Evolutionary conservation across 768 basidiomycete species (phyloP).

Genomic region (Boletales sp.): DNA sequence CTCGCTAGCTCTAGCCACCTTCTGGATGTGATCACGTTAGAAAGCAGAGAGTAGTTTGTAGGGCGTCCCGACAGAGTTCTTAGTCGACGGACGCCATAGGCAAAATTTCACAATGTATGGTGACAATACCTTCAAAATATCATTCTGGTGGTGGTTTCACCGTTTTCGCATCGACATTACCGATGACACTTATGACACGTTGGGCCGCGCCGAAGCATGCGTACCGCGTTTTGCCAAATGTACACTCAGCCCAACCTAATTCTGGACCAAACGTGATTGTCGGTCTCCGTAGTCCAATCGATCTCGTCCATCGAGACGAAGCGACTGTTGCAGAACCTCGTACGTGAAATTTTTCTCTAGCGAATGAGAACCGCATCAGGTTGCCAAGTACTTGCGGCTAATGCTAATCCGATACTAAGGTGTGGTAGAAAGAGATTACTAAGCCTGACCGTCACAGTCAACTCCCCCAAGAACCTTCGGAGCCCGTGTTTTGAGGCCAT

Average conservation of each 20-base stretch:
- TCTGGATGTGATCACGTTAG: no score
- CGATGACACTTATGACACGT: constrained; percentile 66
- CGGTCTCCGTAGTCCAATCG: constrained; percentile 65
- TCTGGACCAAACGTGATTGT: constrained; percentile 53
- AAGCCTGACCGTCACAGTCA: no score
- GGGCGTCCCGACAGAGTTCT: constrained; percentile 84
- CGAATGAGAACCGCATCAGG: constrained; percentile 69
- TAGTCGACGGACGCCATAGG: constrained; percentile 94
- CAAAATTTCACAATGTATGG: constrained; percentile 92
- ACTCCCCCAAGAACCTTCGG: no score
- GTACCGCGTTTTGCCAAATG: constrained; percentile 29
- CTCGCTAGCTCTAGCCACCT: no score
- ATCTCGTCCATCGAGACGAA: constrained; percentile 77
- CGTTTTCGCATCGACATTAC: constrained; percentile 85
- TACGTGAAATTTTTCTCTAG: constrained; percentile 89
- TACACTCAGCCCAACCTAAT: constrained; percentile 22
- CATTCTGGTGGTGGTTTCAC: constrained; percentile 86
- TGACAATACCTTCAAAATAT: constrained; percentile 86
- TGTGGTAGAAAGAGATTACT: no score
- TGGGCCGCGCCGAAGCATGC: neutral
- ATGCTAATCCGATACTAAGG: no score
- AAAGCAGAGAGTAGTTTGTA: constrained; percentile 10
- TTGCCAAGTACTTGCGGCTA: no score
- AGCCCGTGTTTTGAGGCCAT: no score
- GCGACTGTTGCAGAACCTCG: constrained; percentile 69